These are phyloP conservation scores for Scheffersomyces titani DNA, from an alignment of 1,139 yeast genomes.

Conservation along the genomic window DNA sequence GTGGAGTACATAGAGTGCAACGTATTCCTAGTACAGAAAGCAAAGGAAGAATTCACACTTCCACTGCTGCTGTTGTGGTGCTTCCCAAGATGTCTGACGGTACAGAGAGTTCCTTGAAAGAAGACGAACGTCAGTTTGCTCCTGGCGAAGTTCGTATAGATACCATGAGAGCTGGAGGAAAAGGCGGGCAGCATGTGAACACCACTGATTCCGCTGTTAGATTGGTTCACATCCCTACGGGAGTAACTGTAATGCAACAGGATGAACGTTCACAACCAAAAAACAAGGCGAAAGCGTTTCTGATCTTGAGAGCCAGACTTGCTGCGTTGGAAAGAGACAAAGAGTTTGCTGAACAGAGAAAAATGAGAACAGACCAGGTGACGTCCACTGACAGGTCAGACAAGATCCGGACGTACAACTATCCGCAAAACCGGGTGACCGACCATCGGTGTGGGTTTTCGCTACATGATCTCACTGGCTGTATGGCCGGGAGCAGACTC, in stretches of 20 bases:
- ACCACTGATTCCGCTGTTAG: constrained; percentile 98
- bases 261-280: constrained; percentile 95
- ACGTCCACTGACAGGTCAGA: constrained; percentile 88
- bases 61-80: constrained; percentile 94
- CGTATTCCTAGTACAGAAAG: constrained; percentile 91
- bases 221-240: constrained; percentile 88
- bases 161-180: constrained; percentile 95
- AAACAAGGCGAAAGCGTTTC: constrained; percentile 93
- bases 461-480: constrained; percentile 76
- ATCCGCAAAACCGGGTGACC: constrained; percentile 87
- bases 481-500: constrained; percentile 70
- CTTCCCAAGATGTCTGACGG: constrained; percentile 75
- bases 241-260: constrained; percentile 86
- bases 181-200: constrained; percentile 98
- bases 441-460: constrained; percentile 89
- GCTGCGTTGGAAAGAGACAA: constrained; percentile 78
- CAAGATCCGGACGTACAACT: constrained; percentile 90
- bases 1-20: constrained; percentile 97
- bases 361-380: constrained; percentile 79
- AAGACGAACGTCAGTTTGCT: constrained; percentile 74
- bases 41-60: constrained; percentile 92
- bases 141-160: constrained; percentile 91
- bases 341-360: constrained; percentile 64
- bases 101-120: constrained; percentile 53
- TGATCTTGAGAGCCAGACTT: constrained; percentile 75